phyloP scores from a whole-genome alignment of 108 stramenopile species.

The Pseudonitzschia pungens region DNA sequence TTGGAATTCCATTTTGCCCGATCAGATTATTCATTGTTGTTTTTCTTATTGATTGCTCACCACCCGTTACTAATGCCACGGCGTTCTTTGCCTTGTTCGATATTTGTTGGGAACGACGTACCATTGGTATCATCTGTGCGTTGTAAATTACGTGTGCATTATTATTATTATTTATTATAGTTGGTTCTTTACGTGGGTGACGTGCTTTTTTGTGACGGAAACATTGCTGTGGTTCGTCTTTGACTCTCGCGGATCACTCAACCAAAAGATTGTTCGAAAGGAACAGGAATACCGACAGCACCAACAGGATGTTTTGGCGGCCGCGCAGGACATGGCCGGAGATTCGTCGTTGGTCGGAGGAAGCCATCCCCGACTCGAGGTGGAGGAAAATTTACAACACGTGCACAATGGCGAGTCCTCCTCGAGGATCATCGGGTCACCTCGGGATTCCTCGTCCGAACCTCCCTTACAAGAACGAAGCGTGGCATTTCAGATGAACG shows the following conservation, averaged over 20 bases:
- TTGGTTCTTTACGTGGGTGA: slow-evolving; percentile 70
- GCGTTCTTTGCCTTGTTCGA: no score
- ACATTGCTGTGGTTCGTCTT: slow-evolving; percentile 63
- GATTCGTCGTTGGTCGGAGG: not conserved
- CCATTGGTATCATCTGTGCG: no score
- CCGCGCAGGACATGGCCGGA: not conserved
- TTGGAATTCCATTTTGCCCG: not conserved
- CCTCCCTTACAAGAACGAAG: not conserved
- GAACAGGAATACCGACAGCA: slow-evolving; percentile 46
- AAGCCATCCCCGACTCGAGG: not conserved
- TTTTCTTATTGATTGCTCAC: not conserved
- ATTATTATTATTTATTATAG: not conserved
- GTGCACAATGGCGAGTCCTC: slow-evolving; percentile 1
- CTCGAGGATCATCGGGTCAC: no score
- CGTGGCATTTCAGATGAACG: slow-evolving; percentile 4
- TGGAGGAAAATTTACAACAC: slow-evolving; percentile 1
- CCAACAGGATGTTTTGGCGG: slow-evolving; percentile 45
- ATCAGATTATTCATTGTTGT: no score
- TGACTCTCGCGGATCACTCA: slow-evolving; percentile 60
- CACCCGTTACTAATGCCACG: not conserved
- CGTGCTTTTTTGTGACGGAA: slow-evolving; percentile 55
- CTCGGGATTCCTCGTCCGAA: not conserved
- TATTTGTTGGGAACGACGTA: no score
- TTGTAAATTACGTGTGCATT: no score
- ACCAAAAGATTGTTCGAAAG: slow-evolving; percentile 39